phyloP scores from a whole-genome alignment of 176 grass and related monocot genomes.

The Olyra latifolia region DNA sequence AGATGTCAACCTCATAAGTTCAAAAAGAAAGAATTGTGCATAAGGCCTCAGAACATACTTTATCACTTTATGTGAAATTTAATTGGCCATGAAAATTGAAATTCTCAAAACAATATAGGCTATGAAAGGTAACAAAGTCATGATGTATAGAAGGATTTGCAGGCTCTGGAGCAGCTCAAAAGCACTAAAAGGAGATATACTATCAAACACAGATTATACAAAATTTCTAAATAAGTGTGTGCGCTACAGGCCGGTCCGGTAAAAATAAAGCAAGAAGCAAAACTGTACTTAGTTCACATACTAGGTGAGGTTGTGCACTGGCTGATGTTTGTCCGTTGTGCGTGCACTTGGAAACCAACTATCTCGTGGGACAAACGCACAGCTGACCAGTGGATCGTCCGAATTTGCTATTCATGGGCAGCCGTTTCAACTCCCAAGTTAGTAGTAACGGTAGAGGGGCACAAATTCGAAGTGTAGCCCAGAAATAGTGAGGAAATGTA shows the following conservation, averaged over 20 bases:
- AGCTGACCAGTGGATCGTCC: background rate
- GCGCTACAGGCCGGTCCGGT: background rate
- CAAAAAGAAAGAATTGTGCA: background rate
- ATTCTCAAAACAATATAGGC: background rate
- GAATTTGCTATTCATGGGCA: background rate
- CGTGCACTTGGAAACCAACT: background rate
- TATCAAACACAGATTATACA: background rate
- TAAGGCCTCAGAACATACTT: background rate
- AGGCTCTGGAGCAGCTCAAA: background rate
- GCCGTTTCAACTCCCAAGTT: background rate
- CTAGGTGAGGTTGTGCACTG: background rate
- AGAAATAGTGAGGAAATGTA: background rate
- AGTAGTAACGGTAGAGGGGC: background rate
- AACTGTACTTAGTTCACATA: background rate
- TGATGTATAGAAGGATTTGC: background rate
- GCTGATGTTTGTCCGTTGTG: background rate
- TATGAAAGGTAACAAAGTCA: background rate
- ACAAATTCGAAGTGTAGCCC: background rate
- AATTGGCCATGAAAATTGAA: background rate
- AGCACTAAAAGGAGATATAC: background rate
- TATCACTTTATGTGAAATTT: background rate
- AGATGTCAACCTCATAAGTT: background rate
- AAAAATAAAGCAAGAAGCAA: background rate
- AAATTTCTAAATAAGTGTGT: background rate
- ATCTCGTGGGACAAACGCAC: background rate